Percentiles rank a stretch among this genome's conserved stretches.
Conservation (phyloP, 805 yeast species). For the Candida tibetensis region DNA sequence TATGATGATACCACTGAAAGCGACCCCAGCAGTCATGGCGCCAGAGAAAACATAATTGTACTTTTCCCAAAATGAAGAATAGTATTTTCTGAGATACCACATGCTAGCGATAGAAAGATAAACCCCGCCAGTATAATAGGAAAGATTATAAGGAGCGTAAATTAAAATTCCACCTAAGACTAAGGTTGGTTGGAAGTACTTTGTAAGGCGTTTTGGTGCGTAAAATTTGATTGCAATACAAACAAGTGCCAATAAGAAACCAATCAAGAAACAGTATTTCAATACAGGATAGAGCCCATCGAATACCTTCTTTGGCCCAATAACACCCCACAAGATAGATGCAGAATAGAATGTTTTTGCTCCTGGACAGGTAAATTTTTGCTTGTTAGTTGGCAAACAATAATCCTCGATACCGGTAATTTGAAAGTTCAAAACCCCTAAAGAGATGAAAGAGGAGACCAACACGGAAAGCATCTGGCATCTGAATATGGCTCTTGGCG, state of each 20-base stretch:
- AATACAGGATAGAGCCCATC: conserved; percentile 32
- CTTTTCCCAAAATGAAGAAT: conserved; percentile 34
- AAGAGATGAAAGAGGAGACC: conserved; percentile 18
- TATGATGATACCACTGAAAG: conserved; percentile 32
- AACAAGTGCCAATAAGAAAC: conserved; percentile 25
- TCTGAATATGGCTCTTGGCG: conserved; percentile 46
- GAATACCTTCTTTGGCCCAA: conserved; percentile 35
- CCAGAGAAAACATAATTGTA: conserved; percentile 33
- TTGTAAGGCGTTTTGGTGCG: conserved; percentile 17
- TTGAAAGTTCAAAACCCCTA: conserved; percentile 21
- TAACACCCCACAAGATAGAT: conserved; percentile 62
- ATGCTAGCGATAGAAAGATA: conserved; percentile 26
- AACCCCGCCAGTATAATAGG: conserved; percentile 29
- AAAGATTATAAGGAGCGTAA: conserved; percentile 34
- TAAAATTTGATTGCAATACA: conserved; percentile 14
- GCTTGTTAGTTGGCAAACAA: conserved; percentile 18
- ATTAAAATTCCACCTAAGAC: conserved; percentile 31
- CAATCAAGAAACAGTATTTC: conserved; percentile 35
- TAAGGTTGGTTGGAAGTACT: conserved; percentile 33
- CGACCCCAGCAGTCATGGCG: conserved; percentile 33
- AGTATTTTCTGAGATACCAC: conserved; percentile 27
- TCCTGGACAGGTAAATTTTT: conserved; percentile 30
- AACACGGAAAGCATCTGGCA: conserved; percentile 23
- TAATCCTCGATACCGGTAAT: conserved; percentile 16
- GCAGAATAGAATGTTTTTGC: conserved; percentile 46